These are phyloP conservation scores for Betula pendula DNA, from an alignment of 306 rosid species.

Conservation along the genomic window DNA sequence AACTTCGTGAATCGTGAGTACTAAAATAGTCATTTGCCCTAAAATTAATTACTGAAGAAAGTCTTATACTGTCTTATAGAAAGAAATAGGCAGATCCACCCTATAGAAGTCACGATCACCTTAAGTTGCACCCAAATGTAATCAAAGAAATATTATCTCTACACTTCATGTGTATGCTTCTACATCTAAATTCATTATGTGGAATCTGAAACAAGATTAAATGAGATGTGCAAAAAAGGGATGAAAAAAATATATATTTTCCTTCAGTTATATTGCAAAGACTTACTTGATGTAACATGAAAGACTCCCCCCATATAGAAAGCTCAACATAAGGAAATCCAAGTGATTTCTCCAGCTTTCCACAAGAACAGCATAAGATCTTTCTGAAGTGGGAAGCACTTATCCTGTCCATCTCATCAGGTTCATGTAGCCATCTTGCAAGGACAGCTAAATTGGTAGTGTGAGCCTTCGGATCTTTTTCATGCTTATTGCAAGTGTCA, in stretches of 20 bases:
- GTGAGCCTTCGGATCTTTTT: slow-evolving; percentile 36
- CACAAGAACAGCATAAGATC: slow-evolving; percentile 63
- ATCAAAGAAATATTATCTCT: not conserved
- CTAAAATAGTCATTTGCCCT: not conserved
- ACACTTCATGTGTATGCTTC: not conserved
- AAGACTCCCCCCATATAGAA: slow-evolving; percentile 87
- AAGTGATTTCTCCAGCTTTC: slow-evolving; percentile 62
- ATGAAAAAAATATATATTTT: not conserved
- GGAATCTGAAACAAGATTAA: slow-evolving; percentile 5
- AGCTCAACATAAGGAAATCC: slow-evolving; percentile 60
- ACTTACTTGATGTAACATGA: slow-evolving; percentile 94
- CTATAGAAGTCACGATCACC: not conserved
- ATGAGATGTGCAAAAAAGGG: not conserved
- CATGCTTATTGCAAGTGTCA: slow-evolving; percentile 31
- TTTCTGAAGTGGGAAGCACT: slow-evolving; percentile 83
- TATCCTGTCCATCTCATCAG: slow-evolving; percentile 72
- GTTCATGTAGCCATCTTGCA: slow-evolving; percentile 86
- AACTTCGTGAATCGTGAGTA: not conserved
- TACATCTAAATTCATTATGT: slow-evolving; percentile 5
- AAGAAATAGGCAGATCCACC: not conserved
- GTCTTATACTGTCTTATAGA: not conserved
- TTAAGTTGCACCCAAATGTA: not conserved
- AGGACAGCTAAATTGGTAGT: slow-evolving; percentile 33
- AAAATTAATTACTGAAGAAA: not conserved
- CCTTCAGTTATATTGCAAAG: slow-evolving; percentile 6